A percentile compares a stretch with the other conserved stretches of the same genome.
Conservation (phyloP, 352 stramenopile genomes). For the Phytophthora fragariae region DNA sequence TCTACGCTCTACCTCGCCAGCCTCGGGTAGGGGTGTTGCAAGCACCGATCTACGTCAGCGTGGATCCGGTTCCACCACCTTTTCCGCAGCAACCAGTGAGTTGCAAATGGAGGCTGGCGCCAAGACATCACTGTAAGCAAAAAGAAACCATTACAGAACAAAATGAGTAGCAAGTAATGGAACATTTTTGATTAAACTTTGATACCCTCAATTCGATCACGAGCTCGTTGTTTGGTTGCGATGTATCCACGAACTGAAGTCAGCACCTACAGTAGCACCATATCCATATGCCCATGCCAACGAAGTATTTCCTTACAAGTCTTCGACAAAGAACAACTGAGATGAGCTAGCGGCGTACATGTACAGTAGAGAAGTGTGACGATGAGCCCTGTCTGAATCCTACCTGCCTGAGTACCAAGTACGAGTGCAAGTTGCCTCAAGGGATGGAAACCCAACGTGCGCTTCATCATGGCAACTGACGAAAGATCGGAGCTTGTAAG, state of each 20-base stretch:
- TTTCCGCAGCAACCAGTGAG: slow-evolving; percentile 1
- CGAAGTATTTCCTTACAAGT: too few relatives aligned
- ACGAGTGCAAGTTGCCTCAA: background rate
- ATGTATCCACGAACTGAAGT: background rate
- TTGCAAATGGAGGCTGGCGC: slow-evolving; percentile 35
- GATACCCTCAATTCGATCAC: too few relatives aligned
- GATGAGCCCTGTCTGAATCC: background rate
- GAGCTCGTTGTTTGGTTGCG: background rate
- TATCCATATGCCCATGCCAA: too few relatives aligned
- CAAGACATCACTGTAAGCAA: slow-evolving; percentile 33
- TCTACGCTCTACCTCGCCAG: slow-evolving; percentile 26
- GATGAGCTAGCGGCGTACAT: background rate
- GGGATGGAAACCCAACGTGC: background rate
- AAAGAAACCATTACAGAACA: background rate
- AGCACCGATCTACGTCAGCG: slow-evolving; percentile 40
- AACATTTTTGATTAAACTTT: background rate
- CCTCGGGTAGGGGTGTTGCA: slow-evolving; percentile 11
- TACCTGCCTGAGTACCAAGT: background rate
- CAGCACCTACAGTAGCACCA: background rate
- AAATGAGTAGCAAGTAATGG: background rate
- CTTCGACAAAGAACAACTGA: background rate
- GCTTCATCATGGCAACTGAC: background rate
- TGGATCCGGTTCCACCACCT: slow-evolving; percentile 11
- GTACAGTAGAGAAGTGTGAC: background rate
- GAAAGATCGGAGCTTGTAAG: background rate